Evolutionary conservation across 2,329 filamentous ascomycete species (phyloP).

Genomic region (Ceratocystis eucalypticola): DNA sequence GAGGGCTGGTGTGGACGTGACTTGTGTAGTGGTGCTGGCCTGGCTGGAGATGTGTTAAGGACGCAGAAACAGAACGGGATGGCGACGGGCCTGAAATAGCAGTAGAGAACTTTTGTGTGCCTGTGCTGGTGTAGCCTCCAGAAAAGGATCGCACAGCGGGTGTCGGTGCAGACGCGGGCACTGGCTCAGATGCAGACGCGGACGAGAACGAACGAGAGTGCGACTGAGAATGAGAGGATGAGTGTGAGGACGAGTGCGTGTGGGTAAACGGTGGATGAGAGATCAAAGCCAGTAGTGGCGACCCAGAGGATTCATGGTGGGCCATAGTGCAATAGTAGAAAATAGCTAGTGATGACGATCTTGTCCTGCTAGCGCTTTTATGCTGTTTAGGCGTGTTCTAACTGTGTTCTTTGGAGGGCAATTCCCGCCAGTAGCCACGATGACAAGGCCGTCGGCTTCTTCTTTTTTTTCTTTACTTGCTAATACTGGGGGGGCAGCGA

Average conservation of each 20-base stretch:
- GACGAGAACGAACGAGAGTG: neutral
- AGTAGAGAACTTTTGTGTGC: neutral
- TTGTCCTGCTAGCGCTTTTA: neutral
- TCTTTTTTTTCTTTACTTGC: neutral
- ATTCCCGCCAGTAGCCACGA: too few relatives aligned
- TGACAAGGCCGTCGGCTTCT: neutral
- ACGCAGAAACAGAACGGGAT: slow-evolving; percentile 9
- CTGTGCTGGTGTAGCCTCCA: slow-evolving; percentile 2
- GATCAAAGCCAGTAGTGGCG: slow-evolving; percentile 19
- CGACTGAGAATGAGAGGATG: neutral
- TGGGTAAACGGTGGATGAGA: slow-evolving; percentile 31
- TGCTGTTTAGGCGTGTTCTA: neutral
- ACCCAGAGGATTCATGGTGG: slow-evolving; percentile 14
- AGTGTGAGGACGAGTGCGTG: slow-evolving; percentile 20
- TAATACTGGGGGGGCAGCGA: neutral
- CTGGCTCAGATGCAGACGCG: neutral
- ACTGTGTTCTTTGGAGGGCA: too few relatives aligned
- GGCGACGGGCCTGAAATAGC: slow-evolving; percentile 4
- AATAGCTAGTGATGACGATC: neutral
- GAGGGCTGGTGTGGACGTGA: neutral
- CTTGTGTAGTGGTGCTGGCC: neutral
- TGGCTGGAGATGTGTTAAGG: neutral
- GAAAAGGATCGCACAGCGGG: slow-evolving; percentile 1
- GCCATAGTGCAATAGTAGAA: neutral
- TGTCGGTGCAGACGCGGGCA: neutral